A percentile compares a stretch with the other conserved stretches of the same genome.
These are phyloP conservation scores for Populus hybrid DNA, from an alignment of 441 rosid genomes.

Conservation along the genomic window DNA sequence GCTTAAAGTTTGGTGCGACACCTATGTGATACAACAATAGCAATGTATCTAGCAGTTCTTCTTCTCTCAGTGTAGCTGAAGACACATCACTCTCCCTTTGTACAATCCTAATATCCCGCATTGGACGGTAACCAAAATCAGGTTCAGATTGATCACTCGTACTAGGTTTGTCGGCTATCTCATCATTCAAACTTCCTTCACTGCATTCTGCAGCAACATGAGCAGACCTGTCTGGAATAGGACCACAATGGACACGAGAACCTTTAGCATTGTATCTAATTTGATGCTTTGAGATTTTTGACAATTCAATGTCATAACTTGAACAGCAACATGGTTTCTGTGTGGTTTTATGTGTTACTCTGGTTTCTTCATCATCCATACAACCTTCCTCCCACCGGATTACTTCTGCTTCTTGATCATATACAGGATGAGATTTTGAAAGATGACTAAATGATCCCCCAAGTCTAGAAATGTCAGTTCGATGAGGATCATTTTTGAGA, in stretches of 20 bases:
- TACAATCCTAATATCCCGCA: conserved; percentile 50
- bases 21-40: conserved; percentile 83
- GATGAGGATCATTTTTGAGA: conserved; percentile 78
- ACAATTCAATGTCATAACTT: conserved; percentile 63
- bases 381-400: conserved; percentile 97
- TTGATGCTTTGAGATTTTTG: conserved; percentile 62
- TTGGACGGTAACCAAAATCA: conserved; percentile 71
- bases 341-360: conserved; percentile 70
- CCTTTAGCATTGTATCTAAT: conserved; percentile 54
- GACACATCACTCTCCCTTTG: conserved; percentile 58
- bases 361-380: conserved; percentile 79
- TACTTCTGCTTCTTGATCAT: conserved; percentile 66
- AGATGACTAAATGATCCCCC: conserved; percentile 92
- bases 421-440: conserved; percentile 65
- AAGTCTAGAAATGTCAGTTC: conserved; percentile 86
- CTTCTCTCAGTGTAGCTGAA: conserved; percentile 76
- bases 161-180: conserved; percentile 89
- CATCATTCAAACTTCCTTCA: conserved; percentile 76
- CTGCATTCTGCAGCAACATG: conserved; percentile 88
- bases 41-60: conserved; percentile 86
- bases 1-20: conserved; percentile 93
- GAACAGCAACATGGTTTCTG: conserved; percentile 97
- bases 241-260: conserved; percentile 57
- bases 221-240: conserved; percentile 80
- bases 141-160: conserved; percentile 85